Conservation (phyloP, 2,329 filamentous ascomycete species). For the Ramularia collo-cygni region DNA sequence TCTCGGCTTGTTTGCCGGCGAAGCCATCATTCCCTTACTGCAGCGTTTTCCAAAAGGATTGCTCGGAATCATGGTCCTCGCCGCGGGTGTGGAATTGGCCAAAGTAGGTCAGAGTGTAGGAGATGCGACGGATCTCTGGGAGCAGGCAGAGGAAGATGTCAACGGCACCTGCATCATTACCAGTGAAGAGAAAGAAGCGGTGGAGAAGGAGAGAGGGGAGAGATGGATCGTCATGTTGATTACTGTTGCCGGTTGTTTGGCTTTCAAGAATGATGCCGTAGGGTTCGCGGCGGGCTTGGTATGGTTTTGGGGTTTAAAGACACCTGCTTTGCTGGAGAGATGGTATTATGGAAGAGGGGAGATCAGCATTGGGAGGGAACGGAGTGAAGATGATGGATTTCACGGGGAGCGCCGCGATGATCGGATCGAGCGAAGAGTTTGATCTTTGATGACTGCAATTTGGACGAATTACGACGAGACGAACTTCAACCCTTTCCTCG, state of each 20-base stretch:
- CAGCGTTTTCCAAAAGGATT: conserved; percentile 66
- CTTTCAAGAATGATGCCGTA: conserved; percentile 83
- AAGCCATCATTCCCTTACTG: conserved; percentile 65
- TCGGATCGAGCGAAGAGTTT: no score
- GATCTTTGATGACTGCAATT: no score
- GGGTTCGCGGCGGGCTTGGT: conserved; percentile 77
- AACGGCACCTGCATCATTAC: conserved; percentile 23
- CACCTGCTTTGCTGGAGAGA: conserved; percentile 14
- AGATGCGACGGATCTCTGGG: conserved; percentile 54
- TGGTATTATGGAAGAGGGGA: conserved; percentile 10
- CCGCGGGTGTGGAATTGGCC: conserved; percentile 78
- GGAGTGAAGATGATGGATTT: conserved; percentile 10
- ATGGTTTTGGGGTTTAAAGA: conserved; percentile 62
- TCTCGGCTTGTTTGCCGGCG: conserved; percentile 68
- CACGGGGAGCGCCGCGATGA: no score
- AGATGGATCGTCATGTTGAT: conserved; percentile 87
- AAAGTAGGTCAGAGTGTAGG: conserved; percentile 81
- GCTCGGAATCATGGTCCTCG: conserved; percentile 82
- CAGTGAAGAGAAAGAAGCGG: conserved; percentile 47
- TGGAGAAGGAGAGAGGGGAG: conserved; percentile 62
- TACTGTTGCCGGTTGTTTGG: conserved; percentile 72
- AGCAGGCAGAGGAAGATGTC: conserved; percentile 34
- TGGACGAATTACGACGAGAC: no score
- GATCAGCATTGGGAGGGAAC: conserved; percentile 14
- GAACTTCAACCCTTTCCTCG: no score